Conservation (phyloP, 306 rosid genomes). For the Cicer chorassanicum region DNA sequence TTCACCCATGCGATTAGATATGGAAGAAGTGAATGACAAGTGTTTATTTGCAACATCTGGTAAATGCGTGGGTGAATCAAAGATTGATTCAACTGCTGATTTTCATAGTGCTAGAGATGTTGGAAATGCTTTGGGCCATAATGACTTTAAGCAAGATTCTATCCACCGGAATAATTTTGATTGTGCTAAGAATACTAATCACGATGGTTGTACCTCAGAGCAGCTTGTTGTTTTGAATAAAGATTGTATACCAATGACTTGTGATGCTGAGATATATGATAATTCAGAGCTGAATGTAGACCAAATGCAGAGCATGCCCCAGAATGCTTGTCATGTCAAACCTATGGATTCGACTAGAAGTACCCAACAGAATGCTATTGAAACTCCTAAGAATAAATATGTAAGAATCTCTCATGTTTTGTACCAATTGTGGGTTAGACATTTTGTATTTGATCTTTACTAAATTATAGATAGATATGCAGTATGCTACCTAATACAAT, state of each 20-base stretch:
- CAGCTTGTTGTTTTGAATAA: constrained; percentile 27
- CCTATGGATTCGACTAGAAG: constrained; percentile 28
- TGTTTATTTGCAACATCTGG: constrained; percentile 32
- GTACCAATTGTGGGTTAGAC: constrained; percentile 24
- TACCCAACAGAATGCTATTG: constrained; percentile 35
- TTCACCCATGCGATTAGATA: constrained; percentile 36
- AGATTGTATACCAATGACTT: constrained; percentile 43
- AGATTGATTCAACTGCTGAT: constrained; percentile 8
- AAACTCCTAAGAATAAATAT: constrained; percentile 45
- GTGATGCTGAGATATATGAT: constrained; percentile 45
- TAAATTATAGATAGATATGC: background rate
- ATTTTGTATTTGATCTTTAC: constrained; percentile 13
- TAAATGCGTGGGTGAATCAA: background rate
- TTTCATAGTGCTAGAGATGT: constrained; percentile 32
- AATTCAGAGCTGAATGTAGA: constrained; percentile 28
- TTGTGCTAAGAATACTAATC: constrained; percentile 21
- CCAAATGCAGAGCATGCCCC: constrained; percentile 26
- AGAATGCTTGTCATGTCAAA: background rate
- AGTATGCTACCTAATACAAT: constrained; percentile 1
- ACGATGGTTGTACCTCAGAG: constrained; percentile 21
- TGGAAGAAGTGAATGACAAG: constrained; percentile 2
- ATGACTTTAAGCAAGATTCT: constrained; percentile 26
- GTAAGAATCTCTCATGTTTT: constrained; percentile 48
- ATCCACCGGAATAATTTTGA: constrained; percentile 3
- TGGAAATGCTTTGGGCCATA: constrained; percentile 30